phyloP scores from a whole-genome alignment of 495 filamentous ascomycete species.

The Cudoniella acicularis region DNA sequence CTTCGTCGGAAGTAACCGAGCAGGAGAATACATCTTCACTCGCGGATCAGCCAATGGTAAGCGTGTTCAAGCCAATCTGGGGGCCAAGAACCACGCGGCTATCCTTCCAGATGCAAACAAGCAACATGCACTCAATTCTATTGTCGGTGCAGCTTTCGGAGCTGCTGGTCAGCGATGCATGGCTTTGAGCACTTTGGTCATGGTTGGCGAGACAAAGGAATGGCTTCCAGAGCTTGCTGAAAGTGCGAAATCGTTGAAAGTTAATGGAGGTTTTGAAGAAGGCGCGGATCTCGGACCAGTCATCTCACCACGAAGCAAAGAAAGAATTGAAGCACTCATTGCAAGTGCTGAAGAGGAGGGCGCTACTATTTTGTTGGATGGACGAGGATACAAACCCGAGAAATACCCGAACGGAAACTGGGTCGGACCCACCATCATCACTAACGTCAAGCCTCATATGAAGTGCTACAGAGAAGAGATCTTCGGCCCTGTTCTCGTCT shows the following conservation, averaged over 20 bases:
- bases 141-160: conserved; percentile 92
- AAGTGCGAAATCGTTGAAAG: conserved; percentile 81
- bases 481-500: conserved; percentile 92
- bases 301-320: conserved; percentile 87
- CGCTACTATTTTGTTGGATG: conserved; percentile 92
- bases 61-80: conserved; percentile 94
- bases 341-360: conserved; percentile 88
- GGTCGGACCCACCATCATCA: conserved; percentile 91
- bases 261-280: conserved; percentile 93
- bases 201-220: conserved; percentile 89
- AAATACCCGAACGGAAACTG: conserved; percentile 98
- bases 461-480: conserved; percentile 95
- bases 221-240: conserved; percentile 92
- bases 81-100: conserved; percentile 97
- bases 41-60: conserved; percentile 88
- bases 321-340: conserved; percentile 86
- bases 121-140: conserved; percentile 93
- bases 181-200: conserved; percentile 90
- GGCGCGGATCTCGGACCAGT: conserved; percentile 95
- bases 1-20: conserved; percentile 95
- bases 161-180: conserved; percentile 97
- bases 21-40: conserved; percentile 93
- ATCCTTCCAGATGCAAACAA: conserved; percentile 96
- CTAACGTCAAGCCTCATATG: conserved; percentile 89
- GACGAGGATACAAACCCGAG: conserved; percentile 77